A percentile compares a stretch with the other conserved stretches of the same genome.
phyloP scores from a whole-genome alignment of 257 asterid genomes.

The Eustoma russellianum region DNA sequence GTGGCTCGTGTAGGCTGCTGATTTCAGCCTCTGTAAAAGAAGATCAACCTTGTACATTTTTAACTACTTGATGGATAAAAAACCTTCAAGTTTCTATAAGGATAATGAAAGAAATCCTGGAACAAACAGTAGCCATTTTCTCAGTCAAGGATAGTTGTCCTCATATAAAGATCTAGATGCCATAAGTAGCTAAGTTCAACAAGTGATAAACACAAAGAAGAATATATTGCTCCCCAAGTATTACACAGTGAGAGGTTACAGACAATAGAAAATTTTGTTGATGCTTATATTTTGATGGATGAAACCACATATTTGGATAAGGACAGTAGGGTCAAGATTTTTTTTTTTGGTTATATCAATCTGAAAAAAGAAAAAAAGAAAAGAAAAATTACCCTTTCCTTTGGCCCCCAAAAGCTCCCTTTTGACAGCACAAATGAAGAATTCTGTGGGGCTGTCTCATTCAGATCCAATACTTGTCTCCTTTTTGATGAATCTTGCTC shows the following conservation, averaged over 20 bases:
- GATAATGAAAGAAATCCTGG: slow-evolving; percentile 5
- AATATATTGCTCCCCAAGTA: not conserved
- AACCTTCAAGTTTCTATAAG: no score
- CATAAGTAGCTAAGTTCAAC: no score
- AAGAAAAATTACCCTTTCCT: slow-evolving; percentile 13
- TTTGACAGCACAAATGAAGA: slow-evolving; percentile 3
- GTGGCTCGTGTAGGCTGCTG: no score
- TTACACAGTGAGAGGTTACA: not conserved
- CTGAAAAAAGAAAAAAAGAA: not conserved
- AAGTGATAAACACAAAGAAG: not conserved
- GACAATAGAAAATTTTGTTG: not conserved
- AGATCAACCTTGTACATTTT: no score
- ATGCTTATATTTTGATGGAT: not conserved
- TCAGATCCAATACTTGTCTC: slow-evolving; percentile 18
- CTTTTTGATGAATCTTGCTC: slow-evolving; percentile 10
- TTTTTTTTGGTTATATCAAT: not conserved
- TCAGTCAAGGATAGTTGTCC: not conserved
- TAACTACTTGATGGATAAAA: no score
- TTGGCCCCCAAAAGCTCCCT: not conserved
- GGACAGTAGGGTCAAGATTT: no score
- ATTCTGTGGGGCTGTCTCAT: slow-evolving; percentile 10
- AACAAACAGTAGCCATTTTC: not conserved
- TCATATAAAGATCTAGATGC: no score
- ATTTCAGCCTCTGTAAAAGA: no score
- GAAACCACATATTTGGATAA: not conserved